Base-by-base conservation (phyloP, 1,284 basidiomycete genomes). In the Pisolithus thermaeus region DNA sequence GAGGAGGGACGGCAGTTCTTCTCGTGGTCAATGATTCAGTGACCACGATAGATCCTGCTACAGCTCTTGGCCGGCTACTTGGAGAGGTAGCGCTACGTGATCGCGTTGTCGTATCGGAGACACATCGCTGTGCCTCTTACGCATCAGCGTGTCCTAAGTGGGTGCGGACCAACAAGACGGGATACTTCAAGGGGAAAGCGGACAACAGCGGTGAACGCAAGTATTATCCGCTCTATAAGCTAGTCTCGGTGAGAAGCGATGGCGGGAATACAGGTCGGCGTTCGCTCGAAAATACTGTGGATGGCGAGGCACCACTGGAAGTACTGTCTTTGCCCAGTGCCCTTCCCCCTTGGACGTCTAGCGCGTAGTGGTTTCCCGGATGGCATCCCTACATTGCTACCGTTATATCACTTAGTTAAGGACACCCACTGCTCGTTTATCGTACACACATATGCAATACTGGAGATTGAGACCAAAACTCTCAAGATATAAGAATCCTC, bases 101-200 rank as follows among this genome's bases (percentile, higher is more conserved):
- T 20, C 43, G 50, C 25, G 65, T 66, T 32, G 51, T 67, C 46
- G 65, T 68, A 11, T 66, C 66, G 12, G 62, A 68, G 50, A 63
- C 64, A 11, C 66, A 68, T 51, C 48, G 50, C 11, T 65, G 63
- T 53, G 58, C 62, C 3, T 64, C 65, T 6, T 68, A 64, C 52
- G 65, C 65, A 6, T 62, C n/a, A n/a, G n/a, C n/a, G n/a, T 42
- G 58, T 20, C 56, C 53, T 0, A 61, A 51, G 18, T 67, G 65
- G 65, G 54, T 66, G 12, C 58, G 57, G 46, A 64, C 54, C 47
- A 49, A 50, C 5, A 50, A 43, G 47, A 52, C 60, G 1, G 64
- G 65, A 9, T 60, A 63, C 43, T 65, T 67, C 52, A 64, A 60
- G 44, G 48, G 57, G 2, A 58, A 55, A 38, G 56, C 59, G 12